Evolutionary conservation across 1,284 basidiomycete genomes (phyloP).

Genomic region (Sporisorium reilianum): DNA sequence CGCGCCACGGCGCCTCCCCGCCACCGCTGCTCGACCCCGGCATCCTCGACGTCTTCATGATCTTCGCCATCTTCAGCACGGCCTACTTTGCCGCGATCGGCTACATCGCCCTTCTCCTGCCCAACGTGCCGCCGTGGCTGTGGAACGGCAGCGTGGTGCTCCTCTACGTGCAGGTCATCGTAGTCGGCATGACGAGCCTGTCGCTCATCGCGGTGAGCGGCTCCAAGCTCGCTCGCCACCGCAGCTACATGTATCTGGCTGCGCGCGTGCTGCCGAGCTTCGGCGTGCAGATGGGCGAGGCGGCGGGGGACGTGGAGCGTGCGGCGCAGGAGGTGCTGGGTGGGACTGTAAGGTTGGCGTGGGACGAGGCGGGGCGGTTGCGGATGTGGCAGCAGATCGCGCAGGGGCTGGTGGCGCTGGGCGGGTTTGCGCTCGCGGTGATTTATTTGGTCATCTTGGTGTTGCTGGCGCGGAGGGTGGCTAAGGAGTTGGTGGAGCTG

Average conservation of each 20-base stretch:
- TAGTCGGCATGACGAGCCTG: not conserved
- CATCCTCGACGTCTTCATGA: constrained; percentile 16
- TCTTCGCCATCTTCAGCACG: constrained; percentile 21
- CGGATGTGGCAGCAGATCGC: constrained; percentile 12
- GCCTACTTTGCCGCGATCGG: constrained; percentile 32
- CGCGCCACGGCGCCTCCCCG: not conserved
- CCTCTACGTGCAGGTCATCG: not conserved
- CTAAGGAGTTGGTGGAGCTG: constrained; percentile 20
- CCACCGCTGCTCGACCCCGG: constrained; percentile 13
- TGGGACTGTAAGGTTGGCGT: constrained; percentile 5
- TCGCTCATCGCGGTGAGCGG: not conserved
- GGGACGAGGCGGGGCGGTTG: not conserved
- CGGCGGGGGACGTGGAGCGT: not conserved
- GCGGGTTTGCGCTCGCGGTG: constrained; percentile 2
- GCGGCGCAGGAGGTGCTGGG: not conserved
- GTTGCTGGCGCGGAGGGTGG: constrained; percentile 13
- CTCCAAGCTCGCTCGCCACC: constrained; percentile 5
- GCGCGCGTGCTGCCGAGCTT: not conserved
- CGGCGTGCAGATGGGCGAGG: not conserved
- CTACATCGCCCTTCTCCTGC: constrained; percentile 38
- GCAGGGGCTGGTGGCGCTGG: constrained; percentile 11
- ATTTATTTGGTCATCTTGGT: constrained; percentile 19
- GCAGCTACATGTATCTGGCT: not conserved
- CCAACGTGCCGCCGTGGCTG: constrained; percentile 19
- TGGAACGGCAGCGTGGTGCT: constrained; percentile 24